Base-by-base conservation (phyloP, 192 early-diverging fungal genomes). In the Podila clonocystis region DNA sequence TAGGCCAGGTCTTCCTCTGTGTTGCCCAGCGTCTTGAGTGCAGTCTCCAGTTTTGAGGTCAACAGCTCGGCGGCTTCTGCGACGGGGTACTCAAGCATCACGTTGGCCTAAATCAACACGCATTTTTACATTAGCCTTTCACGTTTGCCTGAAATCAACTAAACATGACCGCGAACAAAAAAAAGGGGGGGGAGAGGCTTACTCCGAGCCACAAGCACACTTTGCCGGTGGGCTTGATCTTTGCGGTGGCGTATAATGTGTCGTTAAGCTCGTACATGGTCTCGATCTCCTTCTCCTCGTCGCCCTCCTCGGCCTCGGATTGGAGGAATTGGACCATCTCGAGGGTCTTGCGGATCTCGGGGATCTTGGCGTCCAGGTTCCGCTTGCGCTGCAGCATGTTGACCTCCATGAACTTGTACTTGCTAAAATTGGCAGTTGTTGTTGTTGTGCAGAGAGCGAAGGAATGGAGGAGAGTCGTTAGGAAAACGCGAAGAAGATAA, bases 401-500 rank as follows among this genome's bases (percentile, higher is more conserved):
- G 73, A 90, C 85, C 82, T 99, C 97, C 97, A 99, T 99, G 76
- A 95, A 98, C 83, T 94, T 95, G 92, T 98, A 99, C 83, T 99
- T 99, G 61, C 97, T 95, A 70, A 74, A 28, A 9, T 36, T 36
- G 34, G 34, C 6, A 36, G 34, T 36, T 36, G 34, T 36, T 7
- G 34, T 36, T 36, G 34, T 36, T 36, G 34, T 36, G 9, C 34
- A 36, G 9, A 36, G 8, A 36, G 34, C 6, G 9, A 36, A 36
- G 8, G 34, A 36, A 36, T 6, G 9, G 34, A 36, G 8, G 34
- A 36, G 34, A 9, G 34, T 36, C 9, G 34, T 36, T 36, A 36
- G 8, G 1, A 36, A 36, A 36, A 36, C 34, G 34, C 34, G 34
- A 11, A 11, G 34, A 11, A 36, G 34, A 11, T 9, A 36, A 36